These are phyloP conservation scores for Botrytis squamosa DNA, from an alignment of 2,329 filamentous ascomycete species.

Conservation along the genomic window DNA sequence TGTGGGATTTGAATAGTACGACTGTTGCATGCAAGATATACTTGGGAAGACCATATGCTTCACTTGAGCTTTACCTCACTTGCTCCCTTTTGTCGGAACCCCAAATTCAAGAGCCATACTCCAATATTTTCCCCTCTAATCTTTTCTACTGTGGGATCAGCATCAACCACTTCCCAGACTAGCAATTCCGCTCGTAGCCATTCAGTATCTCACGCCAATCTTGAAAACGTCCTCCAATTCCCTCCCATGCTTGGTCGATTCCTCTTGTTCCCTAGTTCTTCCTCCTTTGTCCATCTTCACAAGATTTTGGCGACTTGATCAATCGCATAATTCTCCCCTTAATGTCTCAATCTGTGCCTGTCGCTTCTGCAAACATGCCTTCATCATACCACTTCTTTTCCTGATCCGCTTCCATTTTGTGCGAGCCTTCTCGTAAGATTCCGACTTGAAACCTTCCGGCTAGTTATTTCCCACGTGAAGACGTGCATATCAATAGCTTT, in stretches of 20 bases:
- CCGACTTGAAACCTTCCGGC: conserved; percentile 20
- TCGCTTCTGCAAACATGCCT: background rate
- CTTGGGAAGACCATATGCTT: background rate
- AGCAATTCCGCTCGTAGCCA: background rate
- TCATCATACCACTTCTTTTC: background rate
- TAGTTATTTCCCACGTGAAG: conserved; percentile 24
- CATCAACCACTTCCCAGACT: background rate
- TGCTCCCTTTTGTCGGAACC: background rate
- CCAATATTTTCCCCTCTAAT: background rate
- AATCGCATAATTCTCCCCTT: too few relatives aligned
- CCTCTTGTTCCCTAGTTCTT: background rate
- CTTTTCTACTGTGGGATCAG: too few relatives aligned
- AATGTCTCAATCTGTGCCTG: background rate
- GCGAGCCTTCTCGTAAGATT: conserved; percentile 2
- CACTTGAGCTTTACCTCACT: background rate
- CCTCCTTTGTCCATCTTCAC: background rate
- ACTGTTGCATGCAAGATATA: background rate
- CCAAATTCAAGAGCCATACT: background rate
- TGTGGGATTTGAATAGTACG: background rate
- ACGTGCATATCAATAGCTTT: conserved; percentile 21
- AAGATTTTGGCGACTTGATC: too few relatives aligned
- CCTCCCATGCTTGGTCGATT: background rate
- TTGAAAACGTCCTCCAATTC: background rate
- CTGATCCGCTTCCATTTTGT: background rate
- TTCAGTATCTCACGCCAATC: too few relatives aligned